Evolutionary conservation across 75 land plant genomes (phyloP).

Genomic region (Adiantum capillusveneris): DNA sequence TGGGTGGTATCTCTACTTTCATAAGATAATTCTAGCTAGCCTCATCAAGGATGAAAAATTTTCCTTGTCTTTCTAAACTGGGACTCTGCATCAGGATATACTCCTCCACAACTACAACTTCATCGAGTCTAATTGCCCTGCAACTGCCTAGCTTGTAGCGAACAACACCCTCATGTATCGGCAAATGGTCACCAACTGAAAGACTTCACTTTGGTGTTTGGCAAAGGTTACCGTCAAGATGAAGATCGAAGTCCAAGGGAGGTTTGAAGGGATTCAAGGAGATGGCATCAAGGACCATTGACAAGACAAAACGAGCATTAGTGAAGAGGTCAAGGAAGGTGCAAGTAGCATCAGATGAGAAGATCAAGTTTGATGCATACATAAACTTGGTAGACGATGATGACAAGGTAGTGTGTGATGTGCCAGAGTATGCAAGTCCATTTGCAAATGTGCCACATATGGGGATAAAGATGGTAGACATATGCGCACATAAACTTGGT

Average conservation of each 20-base stretch:
- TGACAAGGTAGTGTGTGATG: slow-evolving; percentile 10
- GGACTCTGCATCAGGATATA: slow-evolving; percentile 43
- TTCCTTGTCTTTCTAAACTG: slow-evolving; percentile 64
- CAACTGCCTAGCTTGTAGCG: slow-evolving; percentile 1
- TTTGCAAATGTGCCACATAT: slow-evolving; percentile 37
- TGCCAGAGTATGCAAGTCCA: slow-evolving; percentile 40
- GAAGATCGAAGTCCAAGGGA: slow-evolving; percentile 19
- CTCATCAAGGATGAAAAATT: slow-evolving; percentile 50
- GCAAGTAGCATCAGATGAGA: slow-evolving; percentile 13
- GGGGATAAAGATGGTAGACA: no score
- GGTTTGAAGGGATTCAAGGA: slow-evolving; percentile 3
- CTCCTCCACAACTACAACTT: slow-evolving; percentile 26
- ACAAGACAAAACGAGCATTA: not conserved
- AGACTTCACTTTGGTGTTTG: slow-evolving; percentile 41
- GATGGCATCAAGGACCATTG: not conserved
- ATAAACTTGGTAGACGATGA: slow-evolving; percentile 34
- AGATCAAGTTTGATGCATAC: slow-evolving; percentile 50
- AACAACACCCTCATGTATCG: slow-evolving; percentile 38
- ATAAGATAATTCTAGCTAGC: slow-evolving; percentile 49
- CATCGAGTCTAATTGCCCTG: not conserved
- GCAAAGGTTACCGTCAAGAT: slow-evolving; percentile 44
- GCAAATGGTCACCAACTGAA: slow-evolving; percentile 35
- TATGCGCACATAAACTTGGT: no score
- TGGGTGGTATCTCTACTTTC: slow-evolving; percentile 59
- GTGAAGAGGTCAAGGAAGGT: slow-evolving; percentile 9